Base-by-base conservation (phyloP, 306 rosid genomes). In the Casuarina cunninghamiana region DNA sequence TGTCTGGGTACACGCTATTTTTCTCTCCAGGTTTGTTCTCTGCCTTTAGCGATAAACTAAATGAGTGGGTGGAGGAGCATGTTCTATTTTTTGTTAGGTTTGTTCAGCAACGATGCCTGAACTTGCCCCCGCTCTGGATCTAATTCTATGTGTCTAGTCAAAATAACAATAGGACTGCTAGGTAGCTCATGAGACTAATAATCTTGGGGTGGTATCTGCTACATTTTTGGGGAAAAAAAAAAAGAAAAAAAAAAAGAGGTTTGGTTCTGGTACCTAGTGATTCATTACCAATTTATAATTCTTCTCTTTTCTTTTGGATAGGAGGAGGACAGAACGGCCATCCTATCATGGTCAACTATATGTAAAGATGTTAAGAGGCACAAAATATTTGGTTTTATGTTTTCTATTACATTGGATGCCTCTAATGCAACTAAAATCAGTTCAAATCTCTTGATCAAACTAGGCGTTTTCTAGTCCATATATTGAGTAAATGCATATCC, bases 351-450 rank as follows among this genome's bases (percentile, higher is more conserved):
- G 49, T 45, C 49, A 45, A 45, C 49, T 45, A 45, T 45, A 44
- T 4, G 5, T 43, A 43, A 4, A 43, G 4, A 43, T 43, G 45
- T 43, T 3, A 3, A 43, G 4, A 43, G 4, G 6, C 32, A 43
- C 9, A 26, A 26, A 26, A 65, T 15, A 17, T 65, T 46, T 38
- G 45, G 71, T 38, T 16, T 45, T 12, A 4, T 65, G 17, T 65
- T 65, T 65, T 62, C 69, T 62, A 35, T 62, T 62, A 4, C 16
- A 38, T 62, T 62, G 38, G 69, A 26, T 62, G 37, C 38, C 69
- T 62, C 69, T 62, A 16, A 37, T 62, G 19, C 11, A 12, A 19
- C 19, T 57, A 10, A 19, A 57, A 57, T 21, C 38, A 57, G 19
- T 19, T 57, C 15, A 8, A 26, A 19, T 37, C 11, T 57, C 37